Evolutionary conservation across 306 rosid species (phyloP).

Genomic region (Lathyrus oleraceus): DNA sequence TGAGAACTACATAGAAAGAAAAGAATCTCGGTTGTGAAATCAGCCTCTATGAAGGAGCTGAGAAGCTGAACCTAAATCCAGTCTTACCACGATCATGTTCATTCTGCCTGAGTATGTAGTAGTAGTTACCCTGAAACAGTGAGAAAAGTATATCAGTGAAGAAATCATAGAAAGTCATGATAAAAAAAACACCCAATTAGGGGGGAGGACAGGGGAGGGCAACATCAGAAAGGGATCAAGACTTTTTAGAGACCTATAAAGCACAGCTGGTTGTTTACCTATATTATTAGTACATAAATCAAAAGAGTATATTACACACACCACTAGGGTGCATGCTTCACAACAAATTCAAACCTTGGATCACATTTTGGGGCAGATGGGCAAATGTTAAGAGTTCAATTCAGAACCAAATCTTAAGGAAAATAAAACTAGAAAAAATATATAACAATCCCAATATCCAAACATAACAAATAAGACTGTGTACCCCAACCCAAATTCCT

Average conservation of each 20-base stretch:
- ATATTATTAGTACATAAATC: conserved; percentile 22
- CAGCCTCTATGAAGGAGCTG: conserved; percentile 66
- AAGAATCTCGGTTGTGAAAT: conserved; percentile 35
- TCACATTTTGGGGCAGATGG: conserved; percentile 14
- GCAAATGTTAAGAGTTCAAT: not conserved
- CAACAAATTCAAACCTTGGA: conserved; percentile 6
- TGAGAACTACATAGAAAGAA: conserved; percentile 27
- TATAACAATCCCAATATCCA: conserved; percentile 8
- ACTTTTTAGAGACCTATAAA: not conserved
- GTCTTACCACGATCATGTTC: conserved; percentile 80
- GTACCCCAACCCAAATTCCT: conserved; percentile 1
- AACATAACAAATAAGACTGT: conserved; percentile 14
- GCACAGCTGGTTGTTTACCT: conserved; percentile 7
- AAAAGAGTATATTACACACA: not conserved
- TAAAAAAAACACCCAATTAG: conserved; percentile 26
- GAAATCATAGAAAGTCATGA: conserved; percentile 13
- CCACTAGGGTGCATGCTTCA: conserved; percentile 2
- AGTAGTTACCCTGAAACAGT: conserved; percentile 77
- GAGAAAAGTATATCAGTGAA: conserved; percentile 34
- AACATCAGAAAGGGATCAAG: conserved; percentile 12
- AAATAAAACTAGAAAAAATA: not conserved
- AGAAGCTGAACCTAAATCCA: conserved; percentile 94
- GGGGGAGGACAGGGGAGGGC: conserved; percentile 6
- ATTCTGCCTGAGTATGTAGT: conserved; percentile 66
- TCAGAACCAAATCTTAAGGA: not conserved